Percentiles rank a stretch among this genome's conserved stretches.
phyloP scores from a whole-genome alignment of 768 basidiomycete species.

The Daedalea quercina region DNA sequence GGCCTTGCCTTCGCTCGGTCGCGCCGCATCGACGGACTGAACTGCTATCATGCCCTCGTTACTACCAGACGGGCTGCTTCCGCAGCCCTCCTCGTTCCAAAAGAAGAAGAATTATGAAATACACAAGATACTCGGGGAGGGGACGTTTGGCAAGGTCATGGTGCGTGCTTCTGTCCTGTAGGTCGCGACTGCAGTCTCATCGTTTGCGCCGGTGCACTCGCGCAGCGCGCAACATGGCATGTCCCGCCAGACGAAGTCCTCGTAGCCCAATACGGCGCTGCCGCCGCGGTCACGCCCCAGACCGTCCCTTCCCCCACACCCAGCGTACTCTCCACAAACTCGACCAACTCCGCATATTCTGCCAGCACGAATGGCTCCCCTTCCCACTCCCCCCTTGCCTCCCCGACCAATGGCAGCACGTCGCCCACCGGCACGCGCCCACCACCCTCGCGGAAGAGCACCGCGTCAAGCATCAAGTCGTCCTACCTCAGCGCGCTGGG shows the following conservation, averaged over 20 bases:
- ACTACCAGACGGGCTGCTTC: slow-evolving; percentile 38
- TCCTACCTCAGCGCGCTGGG: slow-evolving; percentile 11
- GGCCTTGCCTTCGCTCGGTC: no score
- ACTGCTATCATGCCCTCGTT: slow-evolving; percentile 12
- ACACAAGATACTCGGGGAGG: slow-evolving; percentile 67
- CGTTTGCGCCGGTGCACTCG: not conserved
- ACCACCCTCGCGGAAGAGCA: slow-evolving; percentile 9
- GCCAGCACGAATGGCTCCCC: no score
- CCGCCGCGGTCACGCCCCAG: slow-evolving; percentile 24
- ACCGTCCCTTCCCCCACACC: not conserved
- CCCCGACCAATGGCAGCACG: not conserved
- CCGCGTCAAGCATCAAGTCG: slow-evolving; percentile 8
- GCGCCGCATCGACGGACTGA: no score
- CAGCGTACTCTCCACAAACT: slow-evolving; percentile 1
- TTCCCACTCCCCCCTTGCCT: no score
- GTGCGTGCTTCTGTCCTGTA: slow-evolving; percentile 36
- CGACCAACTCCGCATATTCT: not conserved
- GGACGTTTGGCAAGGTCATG: slow-evolving; percentile 89
- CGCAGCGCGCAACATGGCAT: slow-evolving; percentile 69
- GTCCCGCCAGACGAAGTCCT: slow-evolving; percentile 56
- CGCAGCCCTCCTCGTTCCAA: slow-evolving; percentile 77
- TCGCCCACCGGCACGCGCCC: not conserved
- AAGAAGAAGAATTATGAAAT: slow-evolving; percentile 84
- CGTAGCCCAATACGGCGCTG: slow-evolving; percentile 53
- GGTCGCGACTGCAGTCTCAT: not conserved